These are phyloP conservation scores for Exsudoporus frostii DNA, from an alignment of 768 basidiomycete species.

Conservation along the genomic window DNA sequence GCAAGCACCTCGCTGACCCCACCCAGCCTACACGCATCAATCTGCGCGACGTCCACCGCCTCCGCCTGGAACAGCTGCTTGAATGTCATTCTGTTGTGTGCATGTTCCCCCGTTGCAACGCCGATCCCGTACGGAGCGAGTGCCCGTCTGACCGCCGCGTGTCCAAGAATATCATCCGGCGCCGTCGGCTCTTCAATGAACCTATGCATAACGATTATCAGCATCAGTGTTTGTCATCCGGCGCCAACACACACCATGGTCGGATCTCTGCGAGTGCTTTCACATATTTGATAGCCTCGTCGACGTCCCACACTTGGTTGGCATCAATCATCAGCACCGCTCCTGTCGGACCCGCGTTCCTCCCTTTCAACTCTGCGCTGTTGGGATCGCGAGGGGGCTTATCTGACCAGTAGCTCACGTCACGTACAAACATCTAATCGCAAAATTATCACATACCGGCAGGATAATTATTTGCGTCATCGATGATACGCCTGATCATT, in stretches of 20 bases:
- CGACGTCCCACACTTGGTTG: conserved; percentile 93
- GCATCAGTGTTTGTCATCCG: conserved; percentile 10
- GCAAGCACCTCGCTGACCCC: conserved; percentile 89
- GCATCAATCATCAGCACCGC: conserved; percentile 94
- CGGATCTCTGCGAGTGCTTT: conserved; percentile 70
- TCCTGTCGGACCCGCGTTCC: conserved; percentile 91
- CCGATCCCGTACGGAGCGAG: conserved; percentile 79
- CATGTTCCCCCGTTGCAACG: conserved; percentile 93
- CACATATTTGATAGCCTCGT: conserved; percentile 86
- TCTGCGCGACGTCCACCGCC: conserved; percentile 89
- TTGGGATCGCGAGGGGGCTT: conserved; percentile 44
- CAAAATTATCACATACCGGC: conserved; percentile 40
- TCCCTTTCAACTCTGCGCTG: conserved; percentile 61
- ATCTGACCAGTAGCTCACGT: conserved; percentile 25
- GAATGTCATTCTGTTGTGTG: conserved; percentile 93
- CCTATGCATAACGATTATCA: conserved; percentile 44
- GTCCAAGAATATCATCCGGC: conserved; percentile 86
- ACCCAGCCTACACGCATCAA: conserved; percentile 82
- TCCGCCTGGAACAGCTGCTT: conserved; percentile 88
- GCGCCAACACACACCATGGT: conserved; percentile 6
- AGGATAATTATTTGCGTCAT: conserved; percentile 72
- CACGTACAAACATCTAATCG: not conserved
- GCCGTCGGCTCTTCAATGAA: conserved; percentile 96
- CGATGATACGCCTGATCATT: conserved; percentile 88
- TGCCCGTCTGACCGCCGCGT: conserved; percentile 74